Percentiles rank a stretch among this genome's conserved stretches.
Conservation (phyloP, 805 yeast genomes). For the Candida montana region DNA sequence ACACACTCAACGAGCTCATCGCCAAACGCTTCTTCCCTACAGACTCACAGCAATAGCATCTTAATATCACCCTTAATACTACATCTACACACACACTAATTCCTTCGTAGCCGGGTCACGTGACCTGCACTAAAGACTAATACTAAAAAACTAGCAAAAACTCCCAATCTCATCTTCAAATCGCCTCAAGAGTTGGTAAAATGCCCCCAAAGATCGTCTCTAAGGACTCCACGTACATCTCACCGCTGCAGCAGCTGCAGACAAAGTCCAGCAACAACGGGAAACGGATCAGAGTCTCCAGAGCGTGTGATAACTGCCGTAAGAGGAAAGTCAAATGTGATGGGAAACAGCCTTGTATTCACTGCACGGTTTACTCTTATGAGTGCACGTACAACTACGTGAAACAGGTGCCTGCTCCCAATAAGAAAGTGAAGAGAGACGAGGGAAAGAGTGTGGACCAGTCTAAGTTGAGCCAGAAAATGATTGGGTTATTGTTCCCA, state of each 20-base stretch:
- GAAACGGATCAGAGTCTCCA: conserved; percentile 58
- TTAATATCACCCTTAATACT: too few species aligned
- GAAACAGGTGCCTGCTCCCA: conserved; percentile 31
- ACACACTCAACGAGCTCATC: conserved; percentile 49
- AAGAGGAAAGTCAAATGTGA: conserved; percentile 78
- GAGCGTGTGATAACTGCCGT: conserved; percentile 74
- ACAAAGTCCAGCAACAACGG: conserved; percentile 18
- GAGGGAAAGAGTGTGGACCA: conserved; percentile 2
- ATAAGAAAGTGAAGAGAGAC: conserved; percentile 10
- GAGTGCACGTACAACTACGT: conserved; percentile 80
- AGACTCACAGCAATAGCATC: too few species aligned
- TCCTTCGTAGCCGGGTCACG: too few species aligned
- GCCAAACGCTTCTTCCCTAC: conserved; percentile 27
- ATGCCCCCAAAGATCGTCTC: conserved; percentile 25
- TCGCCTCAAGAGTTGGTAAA: too few species aligned
- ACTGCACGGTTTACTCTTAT: conserved; percentile 83
- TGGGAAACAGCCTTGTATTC: conserved; percentile 79
- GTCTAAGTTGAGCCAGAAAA: conserved; percentile 2
- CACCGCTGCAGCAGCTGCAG: conserved; percentile 20
- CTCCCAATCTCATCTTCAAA: too few species aligned
- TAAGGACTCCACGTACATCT: conserved; percentile 20
- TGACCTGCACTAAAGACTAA: too few species aligned
- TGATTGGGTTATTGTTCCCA: conserved; percentile 15
- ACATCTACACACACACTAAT: too few species aligned
- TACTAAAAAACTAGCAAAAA: background rate